A percentile compares a stretch with the other conserved stretches of the same genome.
Conservation (phyloP, 2,329 filamentous ascomycete genomes). For the Sclerotinia trifoliorum region DNA sequence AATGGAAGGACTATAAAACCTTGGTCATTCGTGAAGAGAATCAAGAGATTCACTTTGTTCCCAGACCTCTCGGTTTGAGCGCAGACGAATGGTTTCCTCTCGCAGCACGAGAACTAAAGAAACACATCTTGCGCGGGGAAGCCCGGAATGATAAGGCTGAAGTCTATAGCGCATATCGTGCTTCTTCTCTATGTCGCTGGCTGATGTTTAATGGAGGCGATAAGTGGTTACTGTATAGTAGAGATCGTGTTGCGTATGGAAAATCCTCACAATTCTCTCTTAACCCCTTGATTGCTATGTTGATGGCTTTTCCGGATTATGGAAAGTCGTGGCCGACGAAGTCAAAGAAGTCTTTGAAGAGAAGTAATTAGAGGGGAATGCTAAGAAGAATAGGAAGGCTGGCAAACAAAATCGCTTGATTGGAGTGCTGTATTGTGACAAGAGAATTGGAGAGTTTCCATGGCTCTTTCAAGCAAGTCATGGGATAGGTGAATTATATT, state of each 20-base stretch:
- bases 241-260: background rate
- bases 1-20: background rate
- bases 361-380: too few relatives aligned
- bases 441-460: too few relatives aligned
- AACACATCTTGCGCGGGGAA: background rate
- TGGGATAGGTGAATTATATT: background rate
- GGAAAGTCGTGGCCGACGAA: too few relatives aligned
- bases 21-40: background rate
- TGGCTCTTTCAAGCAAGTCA: background rate
- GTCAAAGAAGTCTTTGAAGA: background rate
- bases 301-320: background rate
- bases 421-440: too few relatives aligned
- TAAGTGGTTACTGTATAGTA: background rate
- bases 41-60: background rate
- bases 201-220: background rate
- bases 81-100: background rate
- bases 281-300: background rate
- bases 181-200: background rate
- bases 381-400: background rate
- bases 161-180: background rate
- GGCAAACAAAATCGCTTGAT: rapidly evolving
- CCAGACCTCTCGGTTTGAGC: background rate
- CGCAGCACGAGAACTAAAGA: background rate
- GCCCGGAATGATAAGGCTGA: rapidly evolving
- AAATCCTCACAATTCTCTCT: too few relatives aligned